Base-by-base conservation (phyloP, 2,329 filamentous ascomycete genomes). In the Penicillium digitatum region DNA sequence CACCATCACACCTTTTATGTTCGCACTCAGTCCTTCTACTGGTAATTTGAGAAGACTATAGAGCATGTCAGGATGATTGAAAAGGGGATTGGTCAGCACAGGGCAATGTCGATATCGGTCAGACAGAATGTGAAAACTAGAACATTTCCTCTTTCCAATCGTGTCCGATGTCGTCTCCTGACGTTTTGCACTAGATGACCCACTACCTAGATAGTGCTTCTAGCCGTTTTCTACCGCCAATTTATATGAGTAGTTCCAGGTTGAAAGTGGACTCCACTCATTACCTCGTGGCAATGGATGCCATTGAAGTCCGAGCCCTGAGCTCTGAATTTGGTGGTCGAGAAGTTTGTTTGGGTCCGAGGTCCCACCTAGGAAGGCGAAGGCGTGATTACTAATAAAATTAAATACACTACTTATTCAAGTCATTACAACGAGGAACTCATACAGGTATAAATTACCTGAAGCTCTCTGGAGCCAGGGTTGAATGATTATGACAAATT, bases 181-280 rank as follows among this genome's bases (percentile, higher is more conserved):
- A 61, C 59, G 45, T 56, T 56, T 50, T 55, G 32, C 52, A 43
- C 48, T 44, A 42, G 38, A 42, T 40, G 62, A 59, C 62, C 66
- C 66, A 68, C 66, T n/a, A n/a, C n/a, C n/a, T 34, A 24, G 55
- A 65, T 69, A 68, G 62, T 67, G 59, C 44, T 60, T 63, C 55
- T 69, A 68, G 61, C 59, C 55, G 54, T 61, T 61, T 60, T 60
- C 61, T 59, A 48, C 59, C 56, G 57, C 59, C 16, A 34, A 18
- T 39, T 24, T 24, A 16, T 2, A 16, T 32, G 27, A 50, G 48
- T n/a, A n/a, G n/a, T n/a, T n/a, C n/a, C n/a, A n/a, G n/a, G n/a
- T 12, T 29, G 29, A 48, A 34, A 34, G 20, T 42, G 9, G 29
- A 48, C 51, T 48, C 51, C 51, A 54, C 51, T 27, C 22, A 24